phyloP scores from a whole-genome alignment of 23 red algal genomes.

The Chondrus crispus region DNA sequence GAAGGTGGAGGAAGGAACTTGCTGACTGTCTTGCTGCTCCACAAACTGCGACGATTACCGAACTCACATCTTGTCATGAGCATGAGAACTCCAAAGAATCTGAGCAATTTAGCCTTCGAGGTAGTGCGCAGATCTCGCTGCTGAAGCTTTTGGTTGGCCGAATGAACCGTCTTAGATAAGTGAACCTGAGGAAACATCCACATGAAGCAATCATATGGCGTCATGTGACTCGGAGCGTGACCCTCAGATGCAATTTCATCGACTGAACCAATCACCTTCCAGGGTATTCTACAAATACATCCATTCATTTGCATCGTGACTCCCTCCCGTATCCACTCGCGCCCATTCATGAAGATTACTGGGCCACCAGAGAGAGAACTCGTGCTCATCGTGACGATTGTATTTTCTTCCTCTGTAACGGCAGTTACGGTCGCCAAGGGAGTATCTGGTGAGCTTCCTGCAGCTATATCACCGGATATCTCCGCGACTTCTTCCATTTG shows the following conservation, averaged over 20 bases:
- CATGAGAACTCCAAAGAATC: not conserved
- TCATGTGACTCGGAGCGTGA: not conserved
- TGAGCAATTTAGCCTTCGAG: not conserved
- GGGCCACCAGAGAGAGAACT: not conserved
- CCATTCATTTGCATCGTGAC: not conserved
- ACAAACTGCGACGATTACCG: not conserved
- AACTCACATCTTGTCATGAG: constrained; percentile 11
- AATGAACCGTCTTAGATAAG: not conserved
- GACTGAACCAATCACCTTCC: constrained; percentile 3
- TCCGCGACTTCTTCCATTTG: not conserved
- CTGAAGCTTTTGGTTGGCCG: not conserved
- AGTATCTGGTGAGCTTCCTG: not conserved
- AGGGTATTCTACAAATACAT: not conserved
- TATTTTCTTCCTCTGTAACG: not conserved
- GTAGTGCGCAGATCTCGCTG: not conserved
- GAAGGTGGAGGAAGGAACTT: not conserved
- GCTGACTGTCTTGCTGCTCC: not conserved
- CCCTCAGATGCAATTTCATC: not conserved
- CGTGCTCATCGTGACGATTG: not conserved
- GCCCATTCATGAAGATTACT: not conserved
- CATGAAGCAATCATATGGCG: not conserved
- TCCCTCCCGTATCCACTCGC: not conserved
- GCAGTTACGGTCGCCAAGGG: not conserved
- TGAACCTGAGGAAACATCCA: not conserved
- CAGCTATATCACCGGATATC: not conserved